Evolutionary conservation across 495 filamentous ascomycete genomes (phyloP), one percentile per base, ranked within the genome.

Genomic region (Cenococcum geophilum): DNA sequence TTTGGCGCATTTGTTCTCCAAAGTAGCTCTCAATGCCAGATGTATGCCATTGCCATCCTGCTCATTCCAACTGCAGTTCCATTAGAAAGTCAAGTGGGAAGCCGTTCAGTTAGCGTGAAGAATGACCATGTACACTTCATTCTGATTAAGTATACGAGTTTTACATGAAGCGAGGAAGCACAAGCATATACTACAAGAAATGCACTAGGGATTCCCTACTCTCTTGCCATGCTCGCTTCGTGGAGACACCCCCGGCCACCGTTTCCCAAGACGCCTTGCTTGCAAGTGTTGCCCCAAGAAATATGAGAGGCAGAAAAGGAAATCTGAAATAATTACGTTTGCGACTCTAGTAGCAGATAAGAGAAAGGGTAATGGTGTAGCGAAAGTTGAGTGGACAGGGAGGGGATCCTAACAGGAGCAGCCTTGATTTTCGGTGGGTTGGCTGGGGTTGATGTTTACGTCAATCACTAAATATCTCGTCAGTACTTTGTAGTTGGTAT

Each of bases 361-460:
- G 10, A 23, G 47, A 55, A 43, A 21, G 11, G 20, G 6, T 6
- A 32, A 32, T 32, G 27, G 27, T 32, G 6, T 32, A 32, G 27
- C 27, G 27, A 32, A 32, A 32, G 27, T 6, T 32, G 48, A 43
- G 14, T 25, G 20, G n/a, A n/a, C n/a, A n/a, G n/a, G 40, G 2
- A 45, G 53, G 14, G 16, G 25, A 5, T 16, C 48, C 62, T 69
- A 96, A 74, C 91, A 96, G 51, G 87, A 81, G 74, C 91, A 95
- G 61, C 89, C 85, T 57, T 95, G 87, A 72, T 92, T 89, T 68
- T 77, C 81, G 60, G 83, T 76, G 49, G 82, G 80, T 64, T 86
- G 80, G 65, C 82, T 83, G 57, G 83, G 83, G 66, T 86, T 91
- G 67, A 92, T 95, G 70, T 92, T 92, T 64, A 97, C 92, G 76